A percentile compares a stretch with the other conserved stretches of the same genome.
Evolutionary conservation across 805 yeast species (phyloP).

Genomic region (Suhomyces sp.): DNA sequence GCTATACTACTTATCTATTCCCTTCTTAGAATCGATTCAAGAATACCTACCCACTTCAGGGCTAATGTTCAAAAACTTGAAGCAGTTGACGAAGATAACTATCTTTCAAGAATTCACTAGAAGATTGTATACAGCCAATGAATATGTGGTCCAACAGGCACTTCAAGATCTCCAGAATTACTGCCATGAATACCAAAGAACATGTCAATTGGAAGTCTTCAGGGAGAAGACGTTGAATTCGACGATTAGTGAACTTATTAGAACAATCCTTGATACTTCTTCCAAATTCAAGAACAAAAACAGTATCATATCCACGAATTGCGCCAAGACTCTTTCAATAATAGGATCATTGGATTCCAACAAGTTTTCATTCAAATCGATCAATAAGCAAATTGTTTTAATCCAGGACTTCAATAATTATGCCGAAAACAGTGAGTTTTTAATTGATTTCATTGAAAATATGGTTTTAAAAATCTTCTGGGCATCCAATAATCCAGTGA

Average conservation of each 20-base stretch:
- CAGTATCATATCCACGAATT: conserved; percentile 51
- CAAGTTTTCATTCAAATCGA: conserved; percentile 45
- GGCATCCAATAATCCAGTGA: conserved; percentile 84
- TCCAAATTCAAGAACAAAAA: conserved; percentile 52
- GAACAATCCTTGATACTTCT: conserved; percentile 56
- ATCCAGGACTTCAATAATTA: conserved; percentile 62
- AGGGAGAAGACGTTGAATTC: conserved; percentile 29
- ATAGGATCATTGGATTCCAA: conserved; percentile 77
- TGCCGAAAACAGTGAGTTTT: conserved; percentile 62
- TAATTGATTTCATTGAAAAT: conserved; percentile 62
- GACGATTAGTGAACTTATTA: conserved; percentile 46
- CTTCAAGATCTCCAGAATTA: conserved; percentile 60
- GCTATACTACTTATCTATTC: conserved; percentile 54
- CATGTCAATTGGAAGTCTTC: conserved; percentile 44
- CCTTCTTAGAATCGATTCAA: conserved; percentile 31
- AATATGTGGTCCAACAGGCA: conserved; percentile 71
- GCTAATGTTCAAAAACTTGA: conserved; percentile 12
- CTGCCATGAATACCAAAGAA: conserved; percentile 49
- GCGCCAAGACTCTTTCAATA: conserved; percentile 69
- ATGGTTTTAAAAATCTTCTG: conserved; percentile 81
- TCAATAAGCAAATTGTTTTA: conserved; percentile 47
- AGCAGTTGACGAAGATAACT: conserved; percentile 28
- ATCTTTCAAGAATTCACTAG: conserved; percentile 52
- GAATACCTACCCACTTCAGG: conserved; percentile 17
- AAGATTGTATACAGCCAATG: conserved; percentile 61